These are phyloP conservation scores for Leccinum arenicola DNA, from an alignment of 768 basidiomycete genomes.

Conservation along the genomic window DNA sequence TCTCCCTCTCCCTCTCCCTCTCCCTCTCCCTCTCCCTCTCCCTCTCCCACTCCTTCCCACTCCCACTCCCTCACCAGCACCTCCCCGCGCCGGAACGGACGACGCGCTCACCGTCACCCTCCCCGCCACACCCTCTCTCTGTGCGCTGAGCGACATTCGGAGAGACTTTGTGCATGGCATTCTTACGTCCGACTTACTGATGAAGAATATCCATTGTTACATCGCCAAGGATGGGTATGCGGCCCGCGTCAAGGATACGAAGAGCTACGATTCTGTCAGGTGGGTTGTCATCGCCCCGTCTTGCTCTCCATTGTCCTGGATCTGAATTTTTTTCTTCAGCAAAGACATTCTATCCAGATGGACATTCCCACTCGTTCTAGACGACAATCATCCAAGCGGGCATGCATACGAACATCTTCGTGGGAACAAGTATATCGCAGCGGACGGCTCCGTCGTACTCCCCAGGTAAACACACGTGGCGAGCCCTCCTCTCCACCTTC, in stretches of 20 bases:
- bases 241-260: conserved; percentile 91
- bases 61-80: no score
- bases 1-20: no score
- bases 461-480: conserved; percentile 57
- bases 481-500: not conserved
- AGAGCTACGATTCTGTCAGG: conserved; percentile 89
- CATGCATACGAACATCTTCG: conserved; percentile 82
- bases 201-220: conserved; percentile 92
- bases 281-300: conserved; percentile 24
- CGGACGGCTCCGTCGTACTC: conserved; percentile 71
- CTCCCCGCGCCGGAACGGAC: no score
- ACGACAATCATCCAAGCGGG: conserved; percentile 85
- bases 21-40: no score
- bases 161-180: conserved; percentile 93
- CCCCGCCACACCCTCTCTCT: no score
- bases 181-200: conserved; percentile 88
- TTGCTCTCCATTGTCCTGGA: not conserved
- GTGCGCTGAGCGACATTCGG: conserved; percentile 56
- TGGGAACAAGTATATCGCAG: conserved; percentile 87
- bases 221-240: conserved; percentile 88
- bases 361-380: conserved; percentile 95
- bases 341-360: conserved; percentile 91
- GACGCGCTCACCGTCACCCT: no score
- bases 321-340: conserved; percentile 39
- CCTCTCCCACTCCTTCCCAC: no score